These are phyloP conservation scores for Talaromyces atroroseus DNA, from an alignment of 2,329 filamentous ascomycete genomes.

Conservation along the genomic window DNA sequence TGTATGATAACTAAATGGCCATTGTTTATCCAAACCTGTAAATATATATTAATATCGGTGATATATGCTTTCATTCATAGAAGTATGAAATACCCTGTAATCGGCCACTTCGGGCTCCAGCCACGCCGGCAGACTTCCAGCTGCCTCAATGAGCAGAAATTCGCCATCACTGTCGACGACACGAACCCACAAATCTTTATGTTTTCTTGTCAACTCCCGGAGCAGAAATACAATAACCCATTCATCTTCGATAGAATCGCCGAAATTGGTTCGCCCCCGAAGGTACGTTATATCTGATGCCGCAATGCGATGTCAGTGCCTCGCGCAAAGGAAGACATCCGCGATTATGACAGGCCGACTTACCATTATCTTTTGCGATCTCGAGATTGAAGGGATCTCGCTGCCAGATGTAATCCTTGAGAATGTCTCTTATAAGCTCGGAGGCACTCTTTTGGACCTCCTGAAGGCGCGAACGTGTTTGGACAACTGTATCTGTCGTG, in stretches of 20 bases:
- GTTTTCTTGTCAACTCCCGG: slow-evolving; percentile 69
- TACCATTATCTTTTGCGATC: slow-evolving; percentile 56
- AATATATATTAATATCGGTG: slow-evolving; percentile 11
- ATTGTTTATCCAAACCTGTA: slow-evolving; percentile 73
- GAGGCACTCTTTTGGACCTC: slow-evolving; percentile 64
- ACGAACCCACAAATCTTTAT: slow-evolving; percentile 71
- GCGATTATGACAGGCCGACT: background rate
- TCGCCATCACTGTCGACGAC: slow-evolving; percentile 87
- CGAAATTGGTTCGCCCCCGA: slow-evolving; percentile 75
- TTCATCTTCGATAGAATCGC: slow-evolving; percentile 93
- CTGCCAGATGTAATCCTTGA: slow-evolving; percentile 95
- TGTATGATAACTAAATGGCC: slow-evolving; percentile 69
- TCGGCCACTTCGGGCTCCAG: slow-evolving; percentile 83
- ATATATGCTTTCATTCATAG: background rate
- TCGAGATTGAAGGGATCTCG: slow-evolving; percentile 72
- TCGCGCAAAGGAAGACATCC: background rate
- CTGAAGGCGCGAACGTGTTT: slow-evolving; percentile 58
- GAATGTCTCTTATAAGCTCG: slow-evolving; percentile 57
- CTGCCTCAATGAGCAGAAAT: slow-evolving; percentile 90
- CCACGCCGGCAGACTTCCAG: slow-evolving; percentile 81
- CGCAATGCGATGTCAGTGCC: slow-evolving; percentile 13
- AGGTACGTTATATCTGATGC: slow-evolving; percentile 52
- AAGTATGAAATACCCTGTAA: slow-evolving; percentile 54
- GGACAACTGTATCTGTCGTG: slow-evolving; percentile 49
- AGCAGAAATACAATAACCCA: slow-evolving; percentile 93